A percentile compares a stretch with the other conserved stretches of the same genome.
phyloP scores from a whole-genome alignment of 2,329 filamentous ascomycete species.

The Biscogniauxia marginata region DNA sequence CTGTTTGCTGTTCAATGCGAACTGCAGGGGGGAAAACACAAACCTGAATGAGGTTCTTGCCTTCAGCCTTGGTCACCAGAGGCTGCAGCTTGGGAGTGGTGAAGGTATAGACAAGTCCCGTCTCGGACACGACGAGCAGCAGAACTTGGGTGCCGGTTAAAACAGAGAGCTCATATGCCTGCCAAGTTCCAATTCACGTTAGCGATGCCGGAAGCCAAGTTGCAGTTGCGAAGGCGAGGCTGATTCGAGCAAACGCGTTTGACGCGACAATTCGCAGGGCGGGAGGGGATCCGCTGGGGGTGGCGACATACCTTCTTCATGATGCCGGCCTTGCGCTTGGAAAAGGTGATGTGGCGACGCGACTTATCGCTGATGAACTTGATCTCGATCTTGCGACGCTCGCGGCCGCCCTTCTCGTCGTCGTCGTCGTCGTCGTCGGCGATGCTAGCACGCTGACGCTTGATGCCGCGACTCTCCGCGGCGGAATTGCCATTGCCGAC shows the following conservation, averaged over 20 bases:
- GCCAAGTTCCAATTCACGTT: constrained; percentile 21
- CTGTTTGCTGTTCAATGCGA: background rate
- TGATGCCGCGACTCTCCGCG: constrained; percentile 77
- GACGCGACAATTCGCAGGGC: constrained; percentile 16
- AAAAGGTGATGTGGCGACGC: constrained; percentile 98
- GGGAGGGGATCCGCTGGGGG: constrained; percentile 3
- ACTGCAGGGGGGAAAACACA: constrained; percentile 9
- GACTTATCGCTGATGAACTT: constrained; percentile 99
- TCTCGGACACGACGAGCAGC: constrained; percentile 94
- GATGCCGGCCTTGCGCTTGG: constrained; percentile 98
- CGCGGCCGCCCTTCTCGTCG: constrained; percentile 94
- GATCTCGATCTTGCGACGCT: constrained; percentile 99
- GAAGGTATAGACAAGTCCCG: constrained; percentile 95
- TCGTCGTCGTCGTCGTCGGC: constrained; percentile 96
- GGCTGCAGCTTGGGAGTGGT: constrained; percentile 98
- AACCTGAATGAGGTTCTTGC: constrained; percentile 99
- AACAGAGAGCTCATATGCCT: constrained; percentile 97
- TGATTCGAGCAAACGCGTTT: constrained; percentile 9
- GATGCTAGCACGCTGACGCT: constrained; percentile 79
- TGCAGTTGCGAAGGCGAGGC: background rate
- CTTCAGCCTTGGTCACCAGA: constrained; percentile 95
- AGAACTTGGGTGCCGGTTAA: constrained; percentile 97
- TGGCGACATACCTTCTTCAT: constrained; percentile 91
- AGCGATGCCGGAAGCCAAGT: constrained; percentile 18
- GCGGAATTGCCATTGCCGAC: constrained; percentile 71